Conservation (phyloP, 2,329 filamentous ascomycete genomes). For the Cordyceps militaris region DNA sequence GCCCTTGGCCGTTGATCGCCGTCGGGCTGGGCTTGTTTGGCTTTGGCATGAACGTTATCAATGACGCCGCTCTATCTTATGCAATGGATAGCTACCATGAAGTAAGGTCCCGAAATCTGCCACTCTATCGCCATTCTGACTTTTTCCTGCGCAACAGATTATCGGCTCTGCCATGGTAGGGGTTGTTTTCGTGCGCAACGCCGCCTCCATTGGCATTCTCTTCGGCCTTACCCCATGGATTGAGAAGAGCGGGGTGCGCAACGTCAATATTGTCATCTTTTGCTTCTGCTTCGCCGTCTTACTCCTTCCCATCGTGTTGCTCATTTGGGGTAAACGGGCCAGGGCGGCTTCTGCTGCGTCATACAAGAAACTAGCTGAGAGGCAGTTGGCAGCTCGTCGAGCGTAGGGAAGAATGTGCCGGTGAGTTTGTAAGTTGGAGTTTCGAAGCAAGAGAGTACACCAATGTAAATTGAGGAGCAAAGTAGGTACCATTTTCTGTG, state of each 20-base stretch:
- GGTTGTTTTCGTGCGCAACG: slow-evolving; percentile 20
- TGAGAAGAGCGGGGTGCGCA: slow-evolving; percentile 16
- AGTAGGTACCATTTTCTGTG: too few relatives aligned
- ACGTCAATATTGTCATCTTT: slow-evolving; percentile 17
- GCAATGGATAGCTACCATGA: slow-evolving; percentile 30
- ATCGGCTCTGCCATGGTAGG: slow-evolving; percentile 19
- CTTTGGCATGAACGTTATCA: slow-evolving; percentile 27
- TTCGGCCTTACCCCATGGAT: slow-evolving; percentile 20
- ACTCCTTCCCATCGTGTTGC: slow-evolving; percentile 16
- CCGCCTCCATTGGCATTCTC: slow-evolving; percentile 16
- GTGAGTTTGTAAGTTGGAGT: too few relatives aligned
- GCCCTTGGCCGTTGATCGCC: slow-evolving; percentile 18
- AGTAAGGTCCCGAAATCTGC: slow-evolving; percentile 15
- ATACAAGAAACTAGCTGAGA: neutral
- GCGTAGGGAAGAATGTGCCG: neutral
- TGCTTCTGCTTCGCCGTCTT: slow-evolving; percentile 12
- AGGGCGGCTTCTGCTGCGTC: neutral
- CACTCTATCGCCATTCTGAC: neutral
- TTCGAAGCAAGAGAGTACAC: too few relatives aligned
- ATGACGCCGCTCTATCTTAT: slow-evolving; percentile 30
- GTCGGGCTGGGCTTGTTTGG: slow-evolving; percentile 19
- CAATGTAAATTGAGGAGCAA: too few relatives aligned
- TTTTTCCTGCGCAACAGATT: slow-evolving; percentile 13
- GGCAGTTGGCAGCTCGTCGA: neutral
- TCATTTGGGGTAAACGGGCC: slow-evolving; percentile 20